Evolutionary conservation across 2,329 filamentous ascomycete species (phyloP).

Genomic region (Neonectria magnoliae): DNA sequence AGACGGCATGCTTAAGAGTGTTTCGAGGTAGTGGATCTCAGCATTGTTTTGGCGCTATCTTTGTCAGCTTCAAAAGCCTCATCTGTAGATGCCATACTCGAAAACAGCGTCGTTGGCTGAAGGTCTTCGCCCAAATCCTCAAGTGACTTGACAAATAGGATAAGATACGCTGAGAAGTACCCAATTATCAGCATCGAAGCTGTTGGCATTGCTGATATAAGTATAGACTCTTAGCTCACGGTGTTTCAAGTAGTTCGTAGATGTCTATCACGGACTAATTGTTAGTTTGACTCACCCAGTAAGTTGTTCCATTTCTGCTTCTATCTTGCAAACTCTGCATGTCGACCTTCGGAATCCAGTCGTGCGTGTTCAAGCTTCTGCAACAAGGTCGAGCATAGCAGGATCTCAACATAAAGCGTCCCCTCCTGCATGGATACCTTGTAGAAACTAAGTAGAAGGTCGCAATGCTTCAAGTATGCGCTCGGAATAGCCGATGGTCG

Average conservation of each 20-base stretch:
- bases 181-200: conserved; percentile 4
- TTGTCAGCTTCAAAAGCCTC: background rate
- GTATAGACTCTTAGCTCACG: background rate
- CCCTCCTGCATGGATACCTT: conserved; percentile 7
- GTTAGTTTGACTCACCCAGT: background rate
- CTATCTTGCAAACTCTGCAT: background rate
- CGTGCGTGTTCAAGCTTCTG: background rate
- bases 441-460: conserved; percentile 14
- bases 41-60: background rate
- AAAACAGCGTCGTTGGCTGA: background rate
- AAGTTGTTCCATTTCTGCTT: conserved; percentile 8
- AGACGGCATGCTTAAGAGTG: background rate
- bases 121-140: conserved; percentile 11
- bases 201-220: background rate
- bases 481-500: background rate
- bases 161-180: conserved; percentile 9
- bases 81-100: background rate
- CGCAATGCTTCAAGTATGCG: conserved; percentile 12
- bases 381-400: background rate
- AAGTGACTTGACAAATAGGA: background rate
- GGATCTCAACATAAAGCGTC: conserved; percentile 2
- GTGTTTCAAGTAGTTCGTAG: background rate
- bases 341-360: background rate
- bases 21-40: conserved; percentile 4
- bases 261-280: accelerated